Evolutionary conservation across 2,329 filamentous ascomycete genomes (phyloP), one percentile per base, ranked within the genome.

Genomic region (Nemania sp.): DNA sequence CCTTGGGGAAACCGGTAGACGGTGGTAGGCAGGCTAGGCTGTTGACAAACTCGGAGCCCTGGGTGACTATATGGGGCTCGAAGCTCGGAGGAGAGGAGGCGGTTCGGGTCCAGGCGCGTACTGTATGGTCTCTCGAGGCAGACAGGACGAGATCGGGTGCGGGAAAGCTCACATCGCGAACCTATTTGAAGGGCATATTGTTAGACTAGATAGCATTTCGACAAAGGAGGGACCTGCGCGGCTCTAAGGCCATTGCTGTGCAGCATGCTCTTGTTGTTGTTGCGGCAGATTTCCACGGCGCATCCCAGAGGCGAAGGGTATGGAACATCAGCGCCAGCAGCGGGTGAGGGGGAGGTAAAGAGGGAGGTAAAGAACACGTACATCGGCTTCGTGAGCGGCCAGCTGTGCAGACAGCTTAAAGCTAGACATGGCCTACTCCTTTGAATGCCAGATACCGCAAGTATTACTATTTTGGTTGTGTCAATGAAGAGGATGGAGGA

Each of bases 341-440:
- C 24, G 13, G 22, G 22, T 7, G 47, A 10, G 5, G 20, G 54
- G 43, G 64, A 47, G 55, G 52, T 20, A 27, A n/a, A n/a, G n/a
- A n/a, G n/a, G n/a, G n/a, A n/a, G n/a, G n/a, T n/a, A n/a, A 45
- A 41, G 35, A 60, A 49, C 47, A 75, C 90, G 82, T 86, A 98
- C 96, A 89, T 99, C 96, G 79, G 96, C 92, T 80, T 96, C 92
- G 80, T 99, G 96, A 77, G 93, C 95, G 74, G 90, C 84, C 73
- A 99, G 87, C 77, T 93, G 92, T 74, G 95, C 94, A 70, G 96
- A 97, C 77, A 99, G 89, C 87, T 95, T 97, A 87, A 93, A 98
- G 79, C 94, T 91, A 80, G 87, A 84, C 92, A 95, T 94, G 75
- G 72, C 73, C 62, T 63, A 41, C 49, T 55, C 35, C 65, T 57